A percentile compares a stretch with the other conserved stretches of the same genome.
phyloP scores from a whole-genome alignment of 164 flowering plant species.

The Tinospora cordifolia region DNA sequence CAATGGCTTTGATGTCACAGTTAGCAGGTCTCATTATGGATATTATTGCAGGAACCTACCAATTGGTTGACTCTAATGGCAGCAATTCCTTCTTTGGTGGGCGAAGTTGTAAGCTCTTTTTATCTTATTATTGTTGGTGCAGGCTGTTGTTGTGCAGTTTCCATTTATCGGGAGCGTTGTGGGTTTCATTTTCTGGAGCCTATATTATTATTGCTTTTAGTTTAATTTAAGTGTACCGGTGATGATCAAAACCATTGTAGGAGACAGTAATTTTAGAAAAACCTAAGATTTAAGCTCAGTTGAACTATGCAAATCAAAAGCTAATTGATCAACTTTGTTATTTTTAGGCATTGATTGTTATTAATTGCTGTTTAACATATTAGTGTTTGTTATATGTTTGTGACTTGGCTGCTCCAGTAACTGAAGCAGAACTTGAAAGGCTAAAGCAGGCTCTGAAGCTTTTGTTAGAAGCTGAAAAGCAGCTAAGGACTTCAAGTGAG shows the following conservation, averaged over 20 bases:
- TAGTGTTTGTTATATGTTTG: conserved; percentile 1
- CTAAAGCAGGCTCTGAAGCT: conserved; percentile 79
- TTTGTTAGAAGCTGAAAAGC: conserved; percentile 95
- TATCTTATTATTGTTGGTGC: neutral
- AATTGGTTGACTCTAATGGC: conserved; percentile 33
- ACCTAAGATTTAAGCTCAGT: too few relatives aligned
- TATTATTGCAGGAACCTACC: conserved; percentile 86
- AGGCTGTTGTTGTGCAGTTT: neutral
- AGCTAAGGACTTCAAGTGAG: conserved; percentile 78
- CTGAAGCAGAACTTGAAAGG: conserved; percentile 68
- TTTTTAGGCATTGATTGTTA: neutral
- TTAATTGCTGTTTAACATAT: neutral
- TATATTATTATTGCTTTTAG: neutral
- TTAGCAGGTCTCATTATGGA: conserved; percentile 95
- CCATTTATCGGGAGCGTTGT: neutral
- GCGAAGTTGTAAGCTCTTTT: conserved; percentile 53
- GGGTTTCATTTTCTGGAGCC: neutral
- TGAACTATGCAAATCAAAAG: too few relatives aligned
- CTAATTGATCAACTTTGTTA: too few relatives aligned
- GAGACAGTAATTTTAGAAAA: too few relatives aligned
- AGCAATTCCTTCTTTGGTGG: conserved; percentile 41
- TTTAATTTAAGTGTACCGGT: neutral
- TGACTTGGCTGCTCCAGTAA: conserved; percentile 40
- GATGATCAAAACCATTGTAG: neutral
- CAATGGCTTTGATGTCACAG: conserved; percentile 89